Evolutionary conservation across 1,284 basidiomycete genomes (phyloP).

Genomic region (Naganishia sp.): DNA sequence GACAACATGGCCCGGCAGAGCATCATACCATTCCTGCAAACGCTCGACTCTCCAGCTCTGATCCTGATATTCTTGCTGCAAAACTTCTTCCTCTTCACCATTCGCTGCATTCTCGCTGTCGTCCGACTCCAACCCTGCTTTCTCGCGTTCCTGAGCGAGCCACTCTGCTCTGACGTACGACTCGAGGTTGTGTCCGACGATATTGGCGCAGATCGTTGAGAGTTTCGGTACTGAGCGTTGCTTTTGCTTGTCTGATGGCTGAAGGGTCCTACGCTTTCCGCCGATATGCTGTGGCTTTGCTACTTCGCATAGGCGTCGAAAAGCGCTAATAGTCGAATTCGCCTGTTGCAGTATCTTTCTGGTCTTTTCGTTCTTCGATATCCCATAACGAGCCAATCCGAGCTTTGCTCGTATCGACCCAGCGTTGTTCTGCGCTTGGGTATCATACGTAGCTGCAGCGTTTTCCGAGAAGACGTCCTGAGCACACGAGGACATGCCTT

Average conservation of each 20-base stretch:
- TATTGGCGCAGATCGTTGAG: slow-evolving; percentile 14
- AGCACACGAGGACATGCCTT: neutral
- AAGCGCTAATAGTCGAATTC: slow-evolving; percentile 13
- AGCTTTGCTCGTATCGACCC: neutral
- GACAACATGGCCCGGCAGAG: slow-evolving; percentile 12
- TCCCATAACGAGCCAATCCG: slow-evolving; percentile 13
- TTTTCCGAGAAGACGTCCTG: slow-evolving; percentile 10
- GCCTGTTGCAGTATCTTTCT: slow-evolving; percentile 14
- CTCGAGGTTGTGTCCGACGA: slow-evolving; percentile 21
- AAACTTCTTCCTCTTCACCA: slow-evolving; percentile 2
- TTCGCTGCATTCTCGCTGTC: slow-evolving; percentile 3
- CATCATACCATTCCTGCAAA: slow-evolving; percentile 28
- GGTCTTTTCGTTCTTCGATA: slow-evolving; percentile 1
- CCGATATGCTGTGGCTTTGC: neutral
- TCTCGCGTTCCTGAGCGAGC: slow-evolving; percentile 13
- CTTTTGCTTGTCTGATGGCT: neutral
- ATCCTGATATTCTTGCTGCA: slow-evolving; percentile 20
- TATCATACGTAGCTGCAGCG: neutral
- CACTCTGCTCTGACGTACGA: slow-evolving; percentile 25
- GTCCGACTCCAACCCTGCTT: slow-evolving; percentile 11
- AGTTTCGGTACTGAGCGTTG: slow-evolving; percentile 3
- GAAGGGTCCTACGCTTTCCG: neutral
- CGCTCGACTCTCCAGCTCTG: slow-evolving; percentile 25
- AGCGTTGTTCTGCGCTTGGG: neutral
- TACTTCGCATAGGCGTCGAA: slow-evolving; percentile 23